phyloP scores from a whole-genome alignment of 352 stramenopile genomes.

The Plasmopara viticola region DNA sequence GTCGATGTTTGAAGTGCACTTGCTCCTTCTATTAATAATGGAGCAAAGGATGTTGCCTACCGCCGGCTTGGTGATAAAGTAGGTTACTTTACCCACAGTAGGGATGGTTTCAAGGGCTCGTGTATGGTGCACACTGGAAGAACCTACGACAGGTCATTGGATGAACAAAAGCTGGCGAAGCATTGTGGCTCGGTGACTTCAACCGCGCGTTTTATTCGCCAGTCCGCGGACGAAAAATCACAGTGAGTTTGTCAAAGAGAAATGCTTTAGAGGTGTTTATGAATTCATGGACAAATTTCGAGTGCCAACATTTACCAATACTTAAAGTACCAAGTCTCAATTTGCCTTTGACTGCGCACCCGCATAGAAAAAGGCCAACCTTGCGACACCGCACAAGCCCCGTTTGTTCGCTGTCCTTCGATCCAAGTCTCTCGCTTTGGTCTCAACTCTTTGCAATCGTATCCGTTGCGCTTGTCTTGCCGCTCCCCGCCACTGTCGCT shows the following conservation, averaged over 20 bases:
- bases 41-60: constrained; percentile 20
- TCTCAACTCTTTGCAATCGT: no score
- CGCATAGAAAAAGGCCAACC: no score
- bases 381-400: no score
- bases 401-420: no score
- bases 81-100: constrained; percentile 3
- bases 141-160: constrained; percentile 10
- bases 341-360: no score
- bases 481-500: no score
- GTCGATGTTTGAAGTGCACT: constrained; percentile 17
- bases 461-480: no score
- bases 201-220: constrained; percentile 14
- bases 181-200: not conserved
- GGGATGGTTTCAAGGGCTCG: constrained; percentile 6
- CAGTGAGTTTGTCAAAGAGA: constrained; percentile 22
- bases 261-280: constrained; percentile 5
- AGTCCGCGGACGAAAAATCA: constrained; percentile 17
- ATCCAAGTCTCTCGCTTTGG: no score
- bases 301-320: constrained; percentile 15
- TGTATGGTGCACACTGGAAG: not conserved
- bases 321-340: not conserved
- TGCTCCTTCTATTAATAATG: constrained; percentile 18
- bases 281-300: constrained; percentile 19
- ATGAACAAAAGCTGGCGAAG: constrained; percentile 7
- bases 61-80: no score